Base-by-base conservation (phyloP, 2,329 filamentous ascomycete species). In the Epichloe festucae region DNA sequence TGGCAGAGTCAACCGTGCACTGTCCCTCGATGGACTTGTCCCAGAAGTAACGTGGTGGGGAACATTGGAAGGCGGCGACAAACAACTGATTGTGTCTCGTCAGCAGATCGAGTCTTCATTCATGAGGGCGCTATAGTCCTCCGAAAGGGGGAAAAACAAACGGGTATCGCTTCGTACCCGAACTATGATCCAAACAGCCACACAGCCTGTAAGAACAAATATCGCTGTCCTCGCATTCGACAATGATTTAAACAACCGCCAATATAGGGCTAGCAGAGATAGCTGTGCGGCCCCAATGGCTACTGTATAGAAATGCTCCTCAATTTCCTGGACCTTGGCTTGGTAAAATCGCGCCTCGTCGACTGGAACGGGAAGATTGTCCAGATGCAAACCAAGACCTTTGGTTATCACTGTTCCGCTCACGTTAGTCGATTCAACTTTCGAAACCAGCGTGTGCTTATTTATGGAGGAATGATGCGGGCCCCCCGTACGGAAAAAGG, bases 291-390 rank as follows among this genome's bases (percentile, higher is more conserved):
- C 54, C 11, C 52, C 50, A 4, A 55, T 52, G 12, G 52, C 52
- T 15, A 52, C 35, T 15, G 54, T 55, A 17, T 55, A 55, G 5
- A 49, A 48, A 41, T 55, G 54, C 43, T 55, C 54, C n/a, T 55
- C 46, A 5, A 54, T 50, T n/a, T 53, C 54, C 27, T 55, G 54
- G 5, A 54, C 47, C 50, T 52, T 49, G 31, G 49, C 45, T 43
- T 53, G 49, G 36, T 54, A 54, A n/a, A 52, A 55, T 17, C 49
- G 42, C 2, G 54, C 54, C 27, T 54, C 49, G 2, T 27, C 49
- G 4, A 50, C 15, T n/a, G 52, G 19, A 6, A 53, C 46, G 14
- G 52, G 52, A 17, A 55, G 27, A 15, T 55, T 47, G 14, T 50
- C 52, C 3, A 55, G 42, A 38, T 52, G 52, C 10, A 46, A 46